These are phyloP conservation scores for Diaporthe citriasiana DNA, from an alignment of 2,329 filamentous ascomycete genomes.

Conservation along the genomic window DNA sequence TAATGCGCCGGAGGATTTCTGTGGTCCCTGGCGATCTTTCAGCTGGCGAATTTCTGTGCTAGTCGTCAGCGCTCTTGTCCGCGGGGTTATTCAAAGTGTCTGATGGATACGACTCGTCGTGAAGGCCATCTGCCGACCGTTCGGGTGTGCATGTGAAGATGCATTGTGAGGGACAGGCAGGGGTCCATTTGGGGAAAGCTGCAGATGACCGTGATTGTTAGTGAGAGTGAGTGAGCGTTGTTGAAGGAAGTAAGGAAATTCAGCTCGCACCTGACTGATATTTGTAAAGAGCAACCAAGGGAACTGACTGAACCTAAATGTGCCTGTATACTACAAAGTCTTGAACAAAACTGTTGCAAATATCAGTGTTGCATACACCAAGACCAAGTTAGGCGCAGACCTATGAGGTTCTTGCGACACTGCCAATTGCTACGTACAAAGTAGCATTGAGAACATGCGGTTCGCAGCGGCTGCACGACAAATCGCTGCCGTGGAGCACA, in stretches of 20 bases:
- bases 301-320: background rate
- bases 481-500: conserved; percentile 21
- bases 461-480: conserved; percentile 24
- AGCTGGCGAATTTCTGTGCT: background rate
- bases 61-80: conserved; percentile 27
- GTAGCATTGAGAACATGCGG: background rate
- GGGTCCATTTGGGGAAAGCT: background rate
- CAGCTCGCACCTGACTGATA: background rate
- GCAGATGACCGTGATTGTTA: background rate
- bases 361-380: background rate
- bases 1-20: conserved; percentile 4
- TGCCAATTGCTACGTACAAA: background rate
- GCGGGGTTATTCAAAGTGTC: background rate
- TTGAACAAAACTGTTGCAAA: background rate
- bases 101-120: background rate
- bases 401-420: background rate
- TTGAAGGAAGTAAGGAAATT: background rate
- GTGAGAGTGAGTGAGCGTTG: background rate
- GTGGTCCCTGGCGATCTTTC: conserved; percentile 35
- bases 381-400: background rate
- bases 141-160: background rate
- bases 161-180: conserved; percentile 8
- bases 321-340: background rate
- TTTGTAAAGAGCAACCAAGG: background rate
- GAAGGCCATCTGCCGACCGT: background rate